A percentile compares a stretch with the other conserved stretches of the same genome.
Evolutionary conservation across 495 filamentous ascomycete species (phyloP).

Genomic region (Talaromyces borbonicus): DNA sequence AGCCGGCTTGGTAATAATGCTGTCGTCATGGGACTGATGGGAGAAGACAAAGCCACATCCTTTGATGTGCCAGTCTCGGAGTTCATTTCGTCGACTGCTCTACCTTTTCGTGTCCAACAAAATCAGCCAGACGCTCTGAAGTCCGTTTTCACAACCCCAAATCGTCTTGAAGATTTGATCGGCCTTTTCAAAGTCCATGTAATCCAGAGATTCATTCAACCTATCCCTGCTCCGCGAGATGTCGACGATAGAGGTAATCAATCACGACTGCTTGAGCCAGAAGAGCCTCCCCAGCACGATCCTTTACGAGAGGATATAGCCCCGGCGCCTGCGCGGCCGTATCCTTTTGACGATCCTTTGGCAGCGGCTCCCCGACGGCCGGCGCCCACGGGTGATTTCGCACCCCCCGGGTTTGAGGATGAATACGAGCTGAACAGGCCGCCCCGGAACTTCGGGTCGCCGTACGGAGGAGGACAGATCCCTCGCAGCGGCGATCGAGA

Average conservation of each 20-base stretch:
- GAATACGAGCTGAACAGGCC: conserved; percentile 76
- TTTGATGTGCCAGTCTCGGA: conserved; percentile 70
- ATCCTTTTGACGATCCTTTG: conserved; percentile 60
- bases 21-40: conserved; percentile 69
- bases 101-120: conserved; percentile 36
- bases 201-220: conserved; percentile 63
- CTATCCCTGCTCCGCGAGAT: conserved; percentile 62
- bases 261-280: conserved; percentile 19
- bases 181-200: conserved; percentile 61
- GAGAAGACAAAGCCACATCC: conserved; percentile 68
- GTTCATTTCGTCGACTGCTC: conserved; percentile 55
- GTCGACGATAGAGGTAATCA: conserved; percentile 47
- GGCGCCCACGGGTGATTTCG: conserved; percentile 65
- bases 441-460: conserved; percentile 39
- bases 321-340: conserved; percentile 51
- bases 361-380: conserved; percentile 52
- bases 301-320: conserved; percentile 42
- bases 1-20: conserved; percentile 75
- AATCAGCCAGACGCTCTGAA: conserved; percentile 40
- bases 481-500: conserved; percentile 72
- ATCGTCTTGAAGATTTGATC: conserved; percentile 58
- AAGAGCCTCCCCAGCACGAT: conserved; percentile 30
- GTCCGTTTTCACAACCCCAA: conserved; percentile 62
- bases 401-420: conserved; percentile 87
- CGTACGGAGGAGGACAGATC: conserved; percentile 42